A percentile compares a stretch with the other conserved stretches of the same genome.
Evolutionary conservation across 768 basidiomycete genomes (phyloP).

Genomic region (Termitomyces bulborhizus): DNA sequence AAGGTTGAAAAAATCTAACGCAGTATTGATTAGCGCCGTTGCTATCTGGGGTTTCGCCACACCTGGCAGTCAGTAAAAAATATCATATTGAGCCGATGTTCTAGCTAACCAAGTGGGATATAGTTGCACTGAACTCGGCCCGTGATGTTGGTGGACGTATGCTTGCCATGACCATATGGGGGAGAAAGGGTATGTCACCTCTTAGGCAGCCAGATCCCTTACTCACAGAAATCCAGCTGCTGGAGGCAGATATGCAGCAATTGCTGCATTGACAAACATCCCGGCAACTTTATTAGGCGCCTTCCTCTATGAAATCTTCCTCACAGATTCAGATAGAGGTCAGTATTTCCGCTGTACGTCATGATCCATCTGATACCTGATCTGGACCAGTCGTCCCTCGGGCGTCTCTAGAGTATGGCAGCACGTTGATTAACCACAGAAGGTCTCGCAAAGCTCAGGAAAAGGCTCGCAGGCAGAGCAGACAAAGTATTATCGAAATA

Average conservation of each 20-base stretch:
- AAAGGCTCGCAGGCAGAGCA: constrained; percentile 7
- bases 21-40: constrained; percentile 30
- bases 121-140: constrained; percentile 59
- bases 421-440: constrained; percentile 5
- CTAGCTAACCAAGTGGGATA: neutral
- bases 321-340: constrained; percentile 59
- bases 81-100: neutral
- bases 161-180: constrained; percentile 56
- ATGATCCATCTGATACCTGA: neutral
- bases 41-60: constrained; percentile 57
- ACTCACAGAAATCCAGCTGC: constrained; percentile 25
- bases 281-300: constrained; percentile 53
- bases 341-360: constrained; percentile 10
- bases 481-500: constrained; percentile 1
- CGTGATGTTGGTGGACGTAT: constrained; percentile 66
- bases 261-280: constrained; percentile 60
- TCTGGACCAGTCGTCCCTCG: constrained; percentile 7
- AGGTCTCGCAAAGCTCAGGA: constrained; percentile 3
- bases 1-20: neutral
- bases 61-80: constrained; percentile 32
- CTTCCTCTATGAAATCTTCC: constrained; percentile 47
- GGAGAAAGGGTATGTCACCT: constrained; percentile 27
- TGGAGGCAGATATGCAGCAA: constrained; percentile 52
- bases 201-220: neutral
- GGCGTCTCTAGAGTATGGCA: constrained; percentile 12